Base-by-base conservation (phyloP, 2,329 filamentous ascomycete species). In the Exophiala dermatitidis region DNA sequence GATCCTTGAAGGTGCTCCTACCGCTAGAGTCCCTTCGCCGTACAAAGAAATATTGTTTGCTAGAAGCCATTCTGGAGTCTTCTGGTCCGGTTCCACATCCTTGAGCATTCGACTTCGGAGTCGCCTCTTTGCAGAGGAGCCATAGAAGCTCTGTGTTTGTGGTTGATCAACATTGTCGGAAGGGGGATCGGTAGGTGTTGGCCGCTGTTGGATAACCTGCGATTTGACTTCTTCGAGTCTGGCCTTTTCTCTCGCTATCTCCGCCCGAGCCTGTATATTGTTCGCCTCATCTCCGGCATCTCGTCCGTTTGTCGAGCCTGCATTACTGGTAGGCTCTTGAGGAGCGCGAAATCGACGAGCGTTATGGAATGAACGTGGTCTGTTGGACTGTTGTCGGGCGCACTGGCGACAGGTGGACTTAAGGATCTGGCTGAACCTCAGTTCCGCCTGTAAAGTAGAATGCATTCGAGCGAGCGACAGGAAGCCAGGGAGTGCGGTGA, bases 401-500 rank as follows among this genome's bases (percentile, higher is more conserved):
- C 55, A 60, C 26, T 54, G 40, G 44, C 58, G 55, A 52, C 58
- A 60, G 46, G 37, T 52, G 10, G 50, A 52, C 7, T 38, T 47
- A 12, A 60, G 41, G 26, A 56, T 48, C 46, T 58, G 47, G 50
- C 57, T 51, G 57, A 57, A 58, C 59, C 60, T 57, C 28, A 61
- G 51, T 55, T 61, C 60, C 51, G 60, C 56, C 34, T 59, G 60
- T 48, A 62, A 50, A 32, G 58, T 54, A 45, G 58, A 54, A 54
- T 59, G 49, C 60, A 62, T 62, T 56, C 57, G 59, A 56, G 50
- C 48, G 52, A 57, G 54, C 30, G 54, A 40, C 38, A 9, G 30
- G 33, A 6, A 19, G 48, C 12, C 29, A 33, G 32, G 33, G 33
- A 8, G 19, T n/a, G 38, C 37, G 6, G 33, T 6, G 33, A 30